Base-by-base conservation (phyloP, 495 filamentous ascomycete genomes). In the Aspergillus incahuasiensis region DNA sequence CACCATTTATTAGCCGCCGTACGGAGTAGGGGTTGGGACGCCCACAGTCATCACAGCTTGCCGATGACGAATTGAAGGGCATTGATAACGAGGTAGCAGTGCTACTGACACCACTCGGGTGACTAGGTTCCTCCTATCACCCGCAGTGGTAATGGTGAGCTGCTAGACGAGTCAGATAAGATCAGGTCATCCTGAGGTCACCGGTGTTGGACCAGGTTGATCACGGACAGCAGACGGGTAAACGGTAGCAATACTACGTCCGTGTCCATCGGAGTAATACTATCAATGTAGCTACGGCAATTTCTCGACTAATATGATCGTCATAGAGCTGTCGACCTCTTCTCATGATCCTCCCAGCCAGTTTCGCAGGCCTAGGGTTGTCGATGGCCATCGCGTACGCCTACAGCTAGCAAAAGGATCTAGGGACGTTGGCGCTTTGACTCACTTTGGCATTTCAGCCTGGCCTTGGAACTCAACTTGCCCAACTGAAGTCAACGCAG, bases 1-100 rank as follows among this genome's bases (percentile, higher is more conserved):
- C 60, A 57, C 38, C 60, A 63, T 49, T 54, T 43, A 20, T 24
- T 47, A 53, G 16, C 30, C 49, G 60, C 60, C 60, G 60, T 52
- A 45, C 39, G 42, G 12, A 24, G 24, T 35, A 2, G 6, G 32
- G 32, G 13, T 11, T 11, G n/a, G n/a, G 6, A 11, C 32, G 32
- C 32, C 32, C 3, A 35, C 56, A 43, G 48, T 58, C 41, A 57
- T 48, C 41, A 45, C 32, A 18, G 19, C 32, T 38, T 1, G 5
- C 6, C 6, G n/a, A 21, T 21, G 19, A 22, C 30, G 18, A 50
- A 13, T 18, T 19, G 32, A 5, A 39, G 25, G 32, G 32, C 13
- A 12, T 45, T 45, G 20, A 21, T 50, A 50, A 50, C 21, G 19
- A 20, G 35, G 34, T 52, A 40, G 48, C 35, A 42, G 20, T 25